Evolutionary conservation across 805 yeast species (phyloP).

Genomic region (Candida pseudoglaebosa): DNA sequence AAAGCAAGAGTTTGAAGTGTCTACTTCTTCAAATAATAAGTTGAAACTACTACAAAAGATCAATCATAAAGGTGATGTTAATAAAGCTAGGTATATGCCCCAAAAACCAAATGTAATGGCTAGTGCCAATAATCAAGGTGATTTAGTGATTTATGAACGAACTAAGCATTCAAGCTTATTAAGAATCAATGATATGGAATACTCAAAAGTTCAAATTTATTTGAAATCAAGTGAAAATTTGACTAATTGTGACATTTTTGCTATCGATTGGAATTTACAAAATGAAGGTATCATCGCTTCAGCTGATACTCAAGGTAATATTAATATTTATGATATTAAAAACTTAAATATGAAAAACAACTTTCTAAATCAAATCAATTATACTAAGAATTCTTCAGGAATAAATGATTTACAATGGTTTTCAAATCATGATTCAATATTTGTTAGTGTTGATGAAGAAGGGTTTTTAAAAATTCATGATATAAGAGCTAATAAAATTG

Average conservation of each 20-base stretch:
- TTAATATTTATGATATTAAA: slow-evolving; percentile 67
- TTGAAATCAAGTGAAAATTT: slow-evolving; percentile 32
- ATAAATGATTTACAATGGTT: slow-evolving; percentile 74
- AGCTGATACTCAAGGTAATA: slow-evolving; percentile 60
- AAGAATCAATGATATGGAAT: slow-evolving; percentile 22
- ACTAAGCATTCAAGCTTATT: slow-evolving; percentile 61
- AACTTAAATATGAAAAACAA: slow-evolving; percentile 19
- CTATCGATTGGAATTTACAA: slow-evolving; percentile 69
- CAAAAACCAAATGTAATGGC: slow-evolving; percentile 84
- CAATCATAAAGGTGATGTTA: slow-evolving; percentile 69
- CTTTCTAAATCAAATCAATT: slow-evolving; percentile 11
- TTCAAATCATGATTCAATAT: slow-evolving; percentile 54
- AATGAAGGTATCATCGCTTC: slow-evolving; percentile 57
- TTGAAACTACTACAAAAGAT: slow-evolving; percentile 50
- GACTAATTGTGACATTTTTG: slow-evolving; percentile 52
- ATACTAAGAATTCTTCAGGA: slow-evolving; percentile 36
- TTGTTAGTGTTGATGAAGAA: slow-evolving; percentile 68
- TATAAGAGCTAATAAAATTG: slow-evolving; percentile 29
- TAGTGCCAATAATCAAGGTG: slow-evolving; percentile 63
- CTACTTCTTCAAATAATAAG: slow-evolving; percentile 22
- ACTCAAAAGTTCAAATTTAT: slow-evolving; percentile 47
- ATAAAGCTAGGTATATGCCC: slow-evolving; percentile 70
- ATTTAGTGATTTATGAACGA: slow-evolving; percentile 66
- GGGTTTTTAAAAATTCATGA: slow-evolving; percentile 51
- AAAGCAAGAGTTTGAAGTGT: slow-evolving; percentile 37